Conservation (phyloP, 176 grass and related monocot species). For the Pontederia crassipes region DNA sequence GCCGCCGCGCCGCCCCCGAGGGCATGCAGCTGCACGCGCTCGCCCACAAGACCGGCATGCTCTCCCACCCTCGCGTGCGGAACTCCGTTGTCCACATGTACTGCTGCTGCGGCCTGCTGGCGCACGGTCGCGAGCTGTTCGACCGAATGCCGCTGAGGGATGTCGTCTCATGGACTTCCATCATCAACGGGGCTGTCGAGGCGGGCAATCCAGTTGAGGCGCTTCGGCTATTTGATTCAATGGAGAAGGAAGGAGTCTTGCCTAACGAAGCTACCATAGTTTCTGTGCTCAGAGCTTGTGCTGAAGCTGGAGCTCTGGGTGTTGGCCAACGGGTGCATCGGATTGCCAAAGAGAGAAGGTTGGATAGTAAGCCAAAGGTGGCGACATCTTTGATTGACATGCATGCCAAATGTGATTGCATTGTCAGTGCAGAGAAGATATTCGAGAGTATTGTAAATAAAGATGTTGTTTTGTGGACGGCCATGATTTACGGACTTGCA, state of each 20-base stretch:
- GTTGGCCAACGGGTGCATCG: constrained; percentile 1
- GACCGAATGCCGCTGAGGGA: not conserved
- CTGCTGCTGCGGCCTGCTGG: not conserved
- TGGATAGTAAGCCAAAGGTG: constrained; percentile 8
- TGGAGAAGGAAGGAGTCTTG: not conserved
- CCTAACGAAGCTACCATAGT: constrained; percentile 7
- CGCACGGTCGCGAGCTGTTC: not conserved
- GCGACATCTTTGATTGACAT: constrained; percentile 12
- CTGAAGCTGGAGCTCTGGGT: constrained; percentile 5
- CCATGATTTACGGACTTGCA: constrained; percentile 10
- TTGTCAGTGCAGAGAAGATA: not conserved
- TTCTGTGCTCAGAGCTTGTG: constrained; percentile 8
- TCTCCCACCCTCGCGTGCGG: not conserved
- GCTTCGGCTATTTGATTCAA: constrained; percentile 1
- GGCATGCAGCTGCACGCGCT: constrained; percentile 3
- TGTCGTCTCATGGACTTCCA: constrained; percentile 16
- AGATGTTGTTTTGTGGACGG: constrained; percentile 6
- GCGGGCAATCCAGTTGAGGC: not conserved
- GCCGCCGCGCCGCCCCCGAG: not conserved
- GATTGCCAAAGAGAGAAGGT: constrained; percentile 4
- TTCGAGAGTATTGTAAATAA: not conserved
- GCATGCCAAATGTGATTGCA: constrained; percentile 12
- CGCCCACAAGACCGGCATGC: not conserved
- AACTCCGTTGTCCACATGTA: constrained; percentile 13
- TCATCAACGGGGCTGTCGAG: constrained; percentile 4